These are phyloP conservation scores for Cyclotella atomus DNA, from an alignment of 108 stramenopile genomes.

Conservation along the genomic window DNA sequence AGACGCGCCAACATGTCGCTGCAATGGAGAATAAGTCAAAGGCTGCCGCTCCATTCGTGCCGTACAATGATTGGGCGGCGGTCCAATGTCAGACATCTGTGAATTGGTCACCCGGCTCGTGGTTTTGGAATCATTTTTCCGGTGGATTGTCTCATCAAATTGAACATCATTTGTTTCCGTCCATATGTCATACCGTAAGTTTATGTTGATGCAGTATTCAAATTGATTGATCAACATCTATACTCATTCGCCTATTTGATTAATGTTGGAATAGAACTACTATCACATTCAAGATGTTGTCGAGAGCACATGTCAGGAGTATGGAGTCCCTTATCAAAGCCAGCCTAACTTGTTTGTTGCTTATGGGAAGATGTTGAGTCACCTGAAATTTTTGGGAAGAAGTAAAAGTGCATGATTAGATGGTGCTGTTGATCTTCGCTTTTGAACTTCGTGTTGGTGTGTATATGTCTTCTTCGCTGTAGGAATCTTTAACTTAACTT, in stretches of 20 bases:
- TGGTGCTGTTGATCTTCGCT: not conserved
- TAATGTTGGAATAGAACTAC: conserved; percentile 28
- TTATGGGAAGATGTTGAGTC: conserved; percentile 59
- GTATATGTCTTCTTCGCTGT: too few relatives aligned
- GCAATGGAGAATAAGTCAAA: conserved; percentile 30
- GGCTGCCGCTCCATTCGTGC: conserved; percentile 30
- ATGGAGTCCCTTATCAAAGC: conserved; percentile 62
- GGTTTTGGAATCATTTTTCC: conserved; percentile 78
- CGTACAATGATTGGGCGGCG: conserved; percentile 78
- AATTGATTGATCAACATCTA: too few relatives aligned
- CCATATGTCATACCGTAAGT: conserved; percentile 64
- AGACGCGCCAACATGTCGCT: conserved; percentile 45
- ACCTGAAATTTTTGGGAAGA: conserved; percentile 57
- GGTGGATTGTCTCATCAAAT: conserved; percentile 91
- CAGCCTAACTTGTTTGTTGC: conserved; percentile 49
- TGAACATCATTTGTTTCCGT: conserved; percentile 90
- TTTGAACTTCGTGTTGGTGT: too few relatives aligned
- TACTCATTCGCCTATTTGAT: not conserved
- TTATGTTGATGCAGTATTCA: not conserved
- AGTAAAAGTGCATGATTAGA: conserved; percentile 20
- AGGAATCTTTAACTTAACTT: too few relatives aligned
- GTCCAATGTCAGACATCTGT: conserved; percentile 83
- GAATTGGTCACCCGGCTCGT: conserved; percentile 66
- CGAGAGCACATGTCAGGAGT: conserved; percentile 58
- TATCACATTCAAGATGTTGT: conserved; percentile 63